Conservation (phyloP, 345 rosid species). For the Citrus cavaleriei region DNA sequence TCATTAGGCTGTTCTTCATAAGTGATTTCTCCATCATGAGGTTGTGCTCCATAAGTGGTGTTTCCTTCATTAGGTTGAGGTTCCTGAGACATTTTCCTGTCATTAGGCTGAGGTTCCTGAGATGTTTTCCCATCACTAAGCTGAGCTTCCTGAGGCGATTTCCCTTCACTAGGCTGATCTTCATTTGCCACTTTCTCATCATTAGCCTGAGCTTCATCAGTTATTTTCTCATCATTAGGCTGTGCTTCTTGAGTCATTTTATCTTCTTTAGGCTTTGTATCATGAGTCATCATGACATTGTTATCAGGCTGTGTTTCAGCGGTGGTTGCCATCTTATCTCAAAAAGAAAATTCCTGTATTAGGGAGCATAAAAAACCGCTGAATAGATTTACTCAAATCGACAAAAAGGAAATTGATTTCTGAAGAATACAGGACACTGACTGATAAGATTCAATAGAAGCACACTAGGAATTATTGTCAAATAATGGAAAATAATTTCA, state of each 20-base stretch:
- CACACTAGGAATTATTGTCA: neutral
- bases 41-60: neutral
- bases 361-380: constrained; percentile 4
- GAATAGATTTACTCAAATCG: neutral
- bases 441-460: neutral
- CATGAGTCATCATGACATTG: neutral
- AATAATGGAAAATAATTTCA: neutral
- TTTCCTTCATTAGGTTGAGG: neutral
- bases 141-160: neutral
- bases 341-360: constrained; percentile 15
- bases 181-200: neutral
- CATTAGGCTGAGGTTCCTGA: neutral
- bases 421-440: neutral
- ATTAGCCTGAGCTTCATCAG: neutral
- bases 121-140: neutral
- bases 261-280: neutral
- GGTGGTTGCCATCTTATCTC: constrained; percentile 24
- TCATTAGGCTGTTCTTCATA: neutral
- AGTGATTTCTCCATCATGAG: neutral
- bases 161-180: neutral
- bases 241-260: neutral
- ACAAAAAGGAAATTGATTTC: neutral
- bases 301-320: constrained; percentile 18
- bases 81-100: neutral
- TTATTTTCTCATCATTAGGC: neutral